A percentile compares a stretch with the other conserved stretches of the same genome.
phyloP scores from a whole-genome alignment of 1,284 basidiomycete species.

The Stygiomarasmius scandens region DNA sequence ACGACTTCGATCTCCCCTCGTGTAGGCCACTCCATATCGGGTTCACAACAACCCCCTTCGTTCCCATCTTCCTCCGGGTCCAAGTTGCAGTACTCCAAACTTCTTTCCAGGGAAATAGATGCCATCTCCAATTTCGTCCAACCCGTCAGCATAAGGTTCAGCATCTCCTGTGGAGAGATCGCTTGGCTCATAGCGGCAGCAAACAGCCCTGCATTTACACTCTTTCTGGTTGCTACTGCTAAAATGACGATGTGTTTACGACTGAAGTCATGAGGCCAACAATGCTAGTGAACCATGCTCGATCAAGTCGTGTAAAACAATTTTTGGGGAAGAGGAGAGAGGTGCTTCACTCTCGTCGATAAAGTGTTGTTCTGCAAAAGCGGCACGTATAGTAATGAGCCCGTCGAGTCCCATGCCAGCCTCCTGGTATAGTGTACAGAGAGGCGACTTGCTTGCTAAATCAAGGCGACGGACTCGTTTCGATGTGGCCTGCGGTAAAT shows the following conservation, averaged over 20 bases:
- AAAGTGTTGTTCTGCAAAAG: not conserved
- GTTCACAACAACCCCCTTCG: not conserved
- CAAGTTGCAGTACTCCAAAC: not conserved
- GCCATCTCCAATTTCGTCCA: not conserved
- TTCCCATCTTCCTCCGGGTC: not conserved
- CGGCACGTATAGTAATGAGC: not conserved
- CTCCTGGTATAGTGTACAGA: constrained; percentile 1
- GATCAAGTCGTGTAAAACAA: not conserved
- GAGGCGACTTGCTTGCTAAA: constrained; percentile 2
- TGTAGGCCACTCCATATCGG: not conserved
- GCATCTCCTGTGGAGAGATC: not conserved
- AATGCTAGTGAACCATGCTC: not conserved
- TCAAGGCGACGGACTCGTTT: not conserved
- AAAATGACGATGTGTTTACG: not conserved
- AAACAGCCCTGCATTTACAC: not conserved
- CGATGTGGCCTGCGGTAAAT: constrained; percentile 1
- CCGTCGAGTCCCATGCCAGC: not conserved
- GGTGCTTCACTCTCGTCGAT: not conserved
- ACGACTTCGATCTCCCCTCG: not conserved
- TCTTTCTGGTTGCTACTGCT: not conserved
- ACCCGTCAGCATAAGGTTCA: not conserved
- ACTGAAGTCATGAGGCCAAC: not conserved
- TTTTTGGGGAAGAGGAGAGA: not conserved
- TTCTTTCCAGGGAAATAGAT: not conserved
- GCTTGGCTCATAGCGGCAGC: constrained; percentile 2